Conservation (phyloP, 345 rosid genomes). For the Eucalyptus cloeziana region DNA sequence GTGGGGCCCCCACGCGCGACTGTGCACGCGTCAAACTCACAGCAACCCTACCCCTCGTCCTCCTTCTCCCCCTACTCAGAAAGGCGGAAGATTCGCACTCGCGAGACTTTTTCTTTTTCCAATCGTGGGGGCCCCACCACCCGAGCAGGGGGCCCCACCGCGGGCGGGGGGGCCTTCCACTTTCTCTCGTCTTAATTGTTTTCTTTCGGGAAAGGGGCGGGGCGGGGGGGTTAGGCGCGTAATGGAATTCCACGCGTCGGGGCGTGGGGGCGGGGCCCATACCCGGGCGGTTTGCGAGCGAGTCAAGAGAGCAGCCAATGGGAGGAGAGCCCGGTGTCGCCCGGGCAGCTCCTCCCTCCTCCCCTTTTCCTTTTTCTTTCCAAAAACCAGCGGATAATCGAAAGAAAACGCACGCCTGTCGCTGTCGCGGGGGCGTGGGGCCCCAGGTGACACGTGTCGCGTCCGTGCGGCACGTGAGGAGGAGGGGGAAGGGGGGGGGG, state of each 20-base stretch:
- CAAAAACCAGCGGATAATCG: neutral
- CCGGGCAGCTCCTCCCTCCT: neutral
- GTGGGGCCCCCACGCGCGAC: neutral
- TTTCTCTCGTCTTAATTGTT: neutral
- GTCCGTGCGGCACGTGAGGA: neutral
- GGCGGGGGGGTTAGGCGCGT: neutral
- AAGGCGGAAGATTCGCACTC: neutral
- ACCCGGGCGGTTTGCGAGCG: neutral
- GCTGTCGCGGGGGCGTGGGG: neutral
- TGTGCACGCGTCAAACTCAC: slow-evolving; percentile 7
- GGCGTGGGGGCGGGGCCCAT: neutral
- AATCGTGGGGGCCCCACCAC: neutral
- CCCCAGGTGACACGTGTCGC: neutral
- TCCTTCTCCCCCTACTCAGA: neutral
- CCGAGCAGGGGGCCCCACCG: neutral
- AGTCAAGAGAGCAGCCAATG: slow-evolving; percentile 10
- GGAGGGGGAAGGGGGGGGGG: neutral
- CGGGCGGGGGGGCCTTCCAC: neutral
- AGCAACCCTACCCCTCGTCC: neutral
- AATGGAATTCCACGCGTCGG: slow-evolving; percentile 3
- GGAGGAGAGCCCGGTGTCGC: neutral
- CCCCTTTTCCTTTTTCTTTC: neutral
- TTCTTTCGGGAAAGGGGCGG: neutral
- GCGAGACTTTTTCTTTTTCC: neutral
- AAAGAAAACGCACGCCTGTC: neutral